Base-by-base conservation (phyloP, 805 yeast species). In the Hanseniaspora meyeri region DNA sequence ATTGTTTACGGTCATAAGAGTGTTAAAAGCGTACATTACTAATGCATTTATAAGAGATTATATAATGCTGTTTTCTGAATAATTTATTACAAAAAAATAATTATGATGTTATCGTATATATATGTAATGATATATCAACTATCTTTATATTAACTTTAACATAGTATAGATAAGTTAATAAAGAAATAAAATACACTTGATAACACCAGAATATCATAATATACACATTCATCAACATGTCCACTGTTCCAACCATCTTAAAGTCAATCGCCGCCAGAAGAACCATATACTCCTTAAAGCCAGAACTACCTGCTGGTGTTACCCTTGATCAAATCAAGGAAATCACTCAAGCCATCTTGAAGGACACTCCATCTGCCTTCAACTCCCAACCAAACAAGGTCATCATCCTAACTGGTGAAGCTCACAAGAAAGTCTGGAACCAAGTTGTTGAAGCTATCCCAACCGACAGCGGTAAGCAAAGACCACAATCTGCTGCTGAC, bases 341-440 rank as follows among this genome's bases (percentile, higher is more conserved):
- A 36, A 60, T 73, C 46, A 75, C 76, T n/a, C 72, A 73, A 63
- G 65, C 69, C 36, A 75, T 76, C 48, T 69, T 77, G 54, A 75
- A 73, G 63, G 66, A 73, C 62, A 74, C 77, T 16, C 82, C 82
- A 63, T 73, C 79, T 20, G 64, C 76, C 31, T 77, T 76, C 73
- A 77, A 77, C 70, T 72, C 76, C 47, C 82, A 77, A 66, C 69
- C 73, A 48, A 68, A 71, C 63, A 72, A 81, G 49, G 80, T 80
- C 27, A 63, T 76, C 29, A 70, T 77, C 59, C 48, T 77, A 51
- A 72, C 74, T 51, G 79, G 78, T 58, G 73, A 65, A 2, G 61
- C 73, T 49, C 79, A 75, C 70, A 72, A 69, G 58, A 60, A 68
- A 55, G 72, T 76, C 17, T 77, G 82, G 81, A 67, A 67, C 57